phyloP scores from a whole-genome alignment of 1,284 basidiomycete genomes.

The Pseudozyma hubeiensis region DNA sequence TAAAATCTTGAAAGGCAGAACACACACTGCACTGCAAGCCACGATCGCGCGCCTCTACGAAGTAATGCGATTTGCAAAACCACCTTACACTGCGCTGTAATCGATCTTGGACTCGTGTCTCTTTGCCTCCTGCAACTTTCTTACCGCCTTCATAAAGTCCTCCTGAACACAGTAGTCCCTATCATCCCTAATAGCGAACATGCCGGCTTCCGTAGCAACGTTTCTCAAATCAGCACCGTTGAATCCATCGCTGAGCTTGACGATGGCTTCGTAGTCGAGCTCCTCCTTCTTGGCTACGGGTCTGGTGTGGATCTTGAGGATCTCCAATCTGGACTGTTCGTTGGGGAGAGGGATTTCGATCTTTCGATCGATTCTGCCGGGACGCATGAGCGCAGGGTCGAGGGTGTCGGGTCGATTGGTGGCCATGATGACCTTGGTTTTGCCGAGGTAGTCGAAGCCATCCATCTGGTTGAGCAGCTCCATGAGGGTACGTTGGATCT shows the following conservation, averaged over 20 bases:
- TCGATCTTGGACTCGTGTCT: constrained; percentile 68
- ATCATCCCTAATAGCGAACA: constrained; percentile 98
- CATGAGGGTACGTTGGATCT: constrained; percentile 99
- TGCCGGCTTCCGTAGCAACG: constrained; percentile 96
- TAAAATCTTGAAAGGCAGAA: no score
- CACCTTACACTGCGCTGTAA: constrained; percentile 52
- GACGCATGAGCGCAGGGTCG: constrained; percentile 94
- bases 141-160: constrained; percentile 95
- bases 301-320: constrained; percentile 95
- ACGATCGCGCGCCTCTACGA: not conserved
- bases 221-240: constrained; percentile 82
- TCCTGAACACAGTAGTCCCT: constrained; percentile 76
- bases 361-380: constrained; percentile 95
- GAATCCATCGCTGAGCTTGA: constrained; percentile 77
- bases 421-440: constrained; percentile 95
- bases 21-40: no score
- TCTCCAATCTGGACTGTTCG: constrained; percentile 91
- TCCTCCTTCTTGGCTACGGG: constrained; percentile 88
- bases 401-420: constrained; percentile 75
- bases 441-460: constrained; percentile 95
- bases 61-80: not conserved
- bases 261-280: constrained; percentile 70
- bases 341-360: constrained; percentile 98
- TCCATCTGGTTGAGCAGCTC: constrained; percentile 99
- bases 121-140: constrained; percentile 85